Percentiles rank a stretch among this genome's conserved stretches.
phyloP scores from a whole-genome alignment of 176 grass and related monocot genomes.

The Poa annua region DNA sequence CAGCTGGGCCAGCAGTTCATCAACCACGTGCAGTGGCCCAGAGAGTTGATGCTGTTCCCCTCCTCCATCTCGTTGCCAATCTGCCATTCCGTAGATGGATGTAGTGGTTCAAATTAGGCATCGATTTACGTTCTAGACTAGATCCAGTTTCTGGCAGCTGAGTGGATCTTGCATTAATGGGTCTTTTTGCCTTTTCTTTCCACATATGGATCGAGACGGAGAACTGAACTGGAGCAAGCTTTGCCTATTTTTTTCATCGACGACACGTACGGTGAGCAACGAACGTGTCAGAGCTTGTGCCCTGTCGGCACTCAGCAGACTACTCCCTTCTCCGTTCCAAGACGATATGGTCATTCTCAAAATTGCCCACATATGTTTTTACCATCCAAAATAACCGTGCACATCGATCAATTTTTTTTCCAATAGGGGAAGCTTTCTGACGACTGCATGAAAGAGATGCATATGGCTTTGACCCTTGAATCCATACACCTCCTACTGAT shows the following conservation, averaged over 20 bases:
- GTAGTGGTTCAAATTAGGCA: slow-evolving; percentile 21
- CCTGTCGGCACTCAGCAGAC: not conserved
- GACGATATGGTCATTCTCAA: too few species aligned
- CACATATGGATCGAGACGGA: not conserved
- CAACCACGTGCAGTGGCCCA: slow-evolving; percentile 43
- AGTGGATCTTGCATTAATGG: not conserved
- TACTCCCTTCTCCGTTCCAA: too few species aligned
- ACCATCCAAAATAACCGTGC: too few species aligned
- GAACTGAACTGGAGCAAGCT: not conserved
- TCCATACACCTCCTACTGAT: too few species aligned
- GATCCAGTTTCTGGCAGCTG: slow-evolving; percentile 24
- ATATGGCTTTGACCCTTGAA: too few species aligned
- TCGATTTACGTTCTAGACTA: slow-evolving; percentile 26
- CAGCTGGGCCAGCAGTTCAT: slow-evolving; percentile 21
- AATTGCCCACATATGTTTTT: too few species aligned
- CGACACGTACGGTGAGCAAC: not conserved
- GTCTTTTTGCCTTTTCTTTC: not conserved
- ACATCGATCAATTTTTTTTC: too few species aligned
- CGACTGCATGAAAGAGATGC: too few species aligned
- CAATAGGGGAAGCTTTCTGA: too few species aligned
- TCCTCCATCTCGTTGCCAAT: not conserved
- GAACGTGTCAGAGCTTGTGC: not conserved
- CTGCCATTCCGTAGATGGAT: not conserved
- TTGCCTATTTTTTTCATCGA: not conserved
- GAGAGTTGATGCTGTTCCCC: slow-evolving; percentile 8